phyloP scores from a whole-genome alignment of 805 yeast genomes.

The Candida arabinofermentans region DNA sequence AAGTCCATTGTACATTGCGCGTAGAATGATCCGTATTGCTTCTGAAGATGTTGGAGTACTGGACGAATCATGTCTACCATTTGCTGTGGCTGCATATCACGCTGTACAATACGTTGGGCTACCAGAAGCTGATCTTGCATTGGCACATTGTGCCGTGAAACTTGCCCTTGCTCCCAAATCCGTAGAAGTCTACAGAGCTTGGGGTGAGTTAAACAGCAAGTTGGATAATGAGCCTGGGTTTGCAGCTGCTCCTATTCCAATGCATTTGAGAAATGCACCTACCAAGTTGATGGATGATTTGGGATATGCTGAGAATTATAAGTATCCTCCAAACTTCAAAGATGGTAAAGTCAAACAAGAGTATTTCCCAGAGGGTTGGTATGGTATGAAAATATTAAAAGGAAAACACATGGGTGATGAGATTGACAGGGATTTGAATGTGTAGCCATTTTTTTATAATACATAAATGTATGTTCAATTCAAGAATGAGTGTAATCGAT shows the following conservation, averaged over 20 bases:
- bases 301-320: conserved; percentile 81
- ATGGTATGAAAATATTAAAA: conserved; percentile 45
- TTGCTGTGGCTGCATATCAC: conserved; percentile 80
- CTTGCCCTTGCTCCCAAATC: conserved; percentile 83
- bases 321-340: conserved; percentile 78
- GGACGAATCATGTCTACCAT: conserved; percentile 80
- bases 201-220: conserved; percentile 59
- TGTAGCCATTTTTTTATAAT: no score
- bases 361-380: conserved; percentile 66
- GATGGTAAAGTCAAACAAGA: conserved; percentile 73
- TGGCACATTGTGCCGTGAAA: conserved; percentile 93
- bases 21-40: conserved; percentile 92
- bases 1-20: conserved; percentile 81
- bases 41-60: conserved; percentile 89
- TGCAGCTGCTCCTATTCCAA: conserved; percentile 63
- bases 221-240: conserved; percentile 54
- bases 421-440: conserved; percentile 38
- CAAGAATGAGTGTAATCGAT: no score
- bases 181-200: conserved; percentile 79
- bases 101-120: conserved; percentile 87
- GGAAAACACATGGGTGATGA: conserved; percentile 52
- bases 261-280: conserved; percentile 93
- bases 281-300: conserved; percentile 84
- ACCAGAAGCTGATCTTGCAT: conserved; percentile 87
- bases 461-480: no score